Base-by-base conservation (phyloP, 371 early-diverging fungal species). In the Syncephalastrum contaminatum region DNA sequence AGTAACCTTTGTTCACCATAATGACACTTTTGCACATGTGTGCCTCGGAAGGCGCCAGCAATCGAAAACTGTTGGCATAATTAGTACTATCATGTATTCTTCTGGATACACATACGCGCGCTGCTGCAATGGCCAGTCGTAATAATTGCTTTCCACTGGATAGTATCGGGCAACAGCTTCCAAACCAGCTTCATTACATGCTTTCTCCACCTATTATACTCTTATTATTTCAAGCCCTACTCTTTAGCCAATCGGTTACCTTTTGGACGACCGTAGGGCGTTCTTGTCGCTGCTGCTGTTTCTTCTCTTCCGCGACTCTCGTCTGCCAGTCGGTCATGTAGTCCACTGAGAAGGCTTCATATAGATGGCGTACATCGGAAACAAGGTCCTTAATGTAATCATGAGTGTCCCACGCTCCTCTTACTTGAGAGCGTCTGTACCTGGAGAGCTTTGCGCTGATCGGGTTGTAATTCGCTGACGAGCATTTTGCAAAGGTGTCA, bases 21-120 rank as follows among this genome's bases (percentile, higher is more conserved):
- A 93, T 69, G 3, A 93, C 83, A 6, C 86, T 83, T 60, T 94
- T 94, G 77, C 92, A 92, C 59, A 94, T 68, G 30, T 92, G 92
- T 15, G 72, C 75, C 13, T 71, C 69, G 21, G 86, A 84, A 3
- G 93, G 93, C 3, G 88, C 90, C 4, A 58, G 16, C 49, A 92
- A 67, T 21, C 88, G 69, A 25, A 83, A 75, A 15, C 80, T 80
- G 56, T 30, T 30, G 14, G n/a, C 5, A 46, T n/a, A 8, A 6
- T 4, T n/a, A n/a, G 19, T 5, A 4, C 22, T 30, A 15, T 18
- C 0, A n/a, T 19, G 39, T 16, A 24, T 21, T 19, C 24, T 8
- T 14, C 15, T 16, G 14, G 27, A 41, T 24, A 15, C 3, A 15
- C 8, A 20, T 68, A 81, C 77, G 87, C 88, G 43, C 92, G 82